A percentile compares a stretch with the other conserved stretches of the same genome.
phyloP scores from a whole-genome alignment of 345 rosid genomes.

The Syzygium jambos region DNA sequence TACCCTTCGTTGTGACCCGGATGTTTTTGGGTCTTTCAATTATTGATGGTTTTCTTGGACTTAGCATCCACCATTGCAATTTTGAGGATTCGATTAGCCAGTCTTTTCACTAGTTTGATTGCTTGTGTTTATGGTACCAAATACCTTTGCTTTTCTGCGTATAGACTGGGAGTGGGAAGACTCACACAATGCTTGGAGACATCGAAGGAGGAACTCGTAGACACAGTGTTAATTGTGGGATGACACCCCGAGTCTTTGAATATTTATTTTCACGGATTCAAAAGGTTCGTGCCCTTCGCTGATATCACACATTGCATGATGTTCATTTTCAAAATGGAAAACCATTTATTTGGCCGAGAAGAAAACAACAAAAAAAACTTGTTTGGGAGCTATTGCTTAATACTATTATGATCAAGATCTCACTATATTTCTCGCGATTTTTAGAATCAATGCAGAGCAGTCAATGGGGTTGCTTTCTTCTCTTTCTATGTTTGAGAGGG shows the following conservation, averaged over 20 bases:
- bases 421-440: background rate
- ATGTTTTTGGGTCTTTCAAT: background rate
- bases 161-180: conserved; percentile 99
- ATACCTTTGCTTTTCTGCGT: conserved; percentile 4
- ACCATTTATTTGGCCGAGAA: background rate
- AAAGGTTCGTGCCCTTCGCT: conserved; percentile 36
- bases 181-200: conserved; percentile 99
- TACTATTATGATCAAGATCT: background rate
- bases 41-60: background rate
- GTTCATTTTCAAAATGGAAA: background rate
- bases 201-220: conserved; percentile 93
- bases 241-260: conserved; percentile 97
- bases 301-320: background rate
- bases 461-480: background rate
- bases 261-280: conserved; percentile 82
- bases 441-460: background rate
- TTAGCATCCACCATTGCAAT: background rate
- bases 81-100: background rate
- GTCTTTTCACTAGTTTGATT: background rate
- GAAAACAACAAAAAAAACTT: background rate
- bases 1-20: background rate
- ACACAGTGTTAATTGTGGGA: conserved; percentile 91
- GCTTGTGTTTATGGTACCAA: background rate
- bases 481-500: background rate
- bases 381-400: background rate